phyloP scores from a whole-genome alignment of 2,329 filamentous ascomycete genomes.

The Periglandula ipomoeae region DNA sequence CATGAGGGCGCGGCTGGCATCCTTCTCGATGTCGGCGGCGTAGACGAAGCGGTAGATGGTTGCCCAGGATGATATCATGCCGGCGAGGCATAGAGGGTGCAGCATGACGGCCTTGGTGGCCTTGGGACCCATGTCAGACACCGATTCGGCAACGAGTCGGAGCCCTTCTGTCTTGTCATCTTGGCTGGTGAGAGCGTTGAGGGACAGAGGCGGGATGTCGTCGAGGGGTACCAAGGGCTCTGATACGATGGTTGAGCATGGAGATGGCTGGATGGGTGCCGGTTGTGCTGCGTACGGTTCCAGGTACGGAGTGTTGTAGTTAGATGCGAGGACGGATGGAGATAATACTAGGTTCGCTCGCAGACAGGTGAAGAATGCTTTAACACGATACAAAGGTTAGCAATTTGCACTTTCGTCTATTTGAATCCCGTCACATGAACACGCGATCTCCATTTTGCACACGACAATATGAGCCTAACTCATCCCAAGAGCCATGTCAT shows the following conservation, averaged over 20 bases:
- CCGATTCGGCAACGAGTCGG: constrained; percentile 67
- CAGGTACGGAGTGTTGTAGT: constrained; percentile 55
- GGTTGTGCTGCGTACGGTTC: constrained; percentile 33
- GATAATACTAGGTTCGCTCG: constrained; percentile 69
- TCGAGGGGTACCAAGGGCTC: constrained; percentile 31
- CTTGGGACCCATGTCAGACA: constrained; percentile 70
- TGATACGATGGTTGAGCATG: constrained; percentile 43
- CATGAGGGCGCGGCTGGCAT: constrained; percentile 46
- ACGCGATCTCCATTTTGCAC: too few relatives aligned
- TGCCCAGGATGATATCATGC: constrained; percentile 34
- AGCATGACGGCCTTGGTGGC: constrained; percentile 55
- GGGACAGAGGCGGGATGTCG: constrained; percentile 52
- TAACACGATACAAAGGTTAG: neutral
- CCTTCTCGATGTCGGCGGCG: constrained; percentile 27
- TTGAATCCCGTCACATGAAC: too few relatives aligned
- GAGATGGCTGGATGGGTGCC: constrained; percentile 35
- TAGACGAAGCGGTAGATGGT: constrained; percentile 38
- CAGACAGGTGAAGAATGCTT: constrained; percentile 76
- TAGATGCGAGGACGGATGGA: constrained; percentile 50
- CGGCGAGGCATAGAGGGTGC: constrained; percentile 46
- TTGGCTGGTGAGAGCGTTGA: constrained; percentile 44
- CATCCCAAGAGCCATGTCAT: too few relatives aligned
- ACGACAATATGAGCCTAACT: too few relatives aligned
- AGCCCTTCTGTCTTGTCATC: constrained; percentile 59
- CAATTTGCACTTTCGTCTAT: neutral